A percentile compares a stretch with the other conserved stretches of the same genome.
These are phyloP conservation scores for Globisporangium perplexum DNA, from an alignment of 352 stramenopile genomes.

Conservation along the genomic window DNA sequence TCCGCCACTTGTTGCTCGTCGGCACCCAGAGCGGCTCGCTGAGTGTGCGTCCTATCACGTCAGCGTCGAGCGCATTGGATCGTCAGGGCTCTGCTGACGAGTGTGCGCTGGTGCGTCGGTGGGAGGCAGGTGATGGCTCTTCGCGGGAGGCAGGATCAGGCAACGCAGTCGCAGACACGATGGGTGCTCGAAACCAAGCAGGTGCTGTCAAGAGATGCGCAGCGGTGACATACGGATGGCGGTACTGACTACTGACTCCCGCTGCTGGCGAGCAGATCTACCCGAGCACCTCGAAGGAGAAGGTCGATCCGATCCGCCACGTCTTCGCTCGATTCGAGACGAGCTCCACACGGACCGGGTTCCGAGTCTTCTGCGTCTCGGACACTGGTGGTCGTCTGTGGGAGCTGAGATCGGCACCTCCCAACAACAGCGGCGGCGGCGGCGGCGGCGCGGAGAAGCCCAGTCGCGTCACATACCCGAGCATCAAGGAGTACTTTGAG, in stretches of 20 bases:
- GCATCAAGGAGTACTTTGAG: constrained; percentile 35
- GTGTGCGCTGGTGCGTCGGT: background rate
- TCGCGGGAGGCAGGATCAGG: background rate
- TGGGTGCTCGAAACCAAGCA: constrained; percentile 9
- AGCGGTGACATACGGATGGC: background rate
- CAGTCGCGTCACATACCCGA: constrained; percentile 26
- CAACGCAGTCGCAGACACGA: background rate
- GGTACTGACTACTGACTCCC: background rate
- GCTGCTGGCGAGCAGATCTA: constrained; percentile 22
- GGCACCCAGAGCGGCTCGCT: constrained; percentile 32
- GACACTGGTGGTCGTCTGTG: constrained; percentile 25
- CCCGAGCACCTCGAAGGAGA: constrained; percentile 19
- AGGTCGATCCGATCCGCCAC: constrained; percentile 23
- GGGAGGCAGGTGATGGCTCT: background rate
- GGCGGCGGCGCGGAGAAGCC: background rate
- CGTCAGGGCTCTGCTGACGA: too few species aligned
- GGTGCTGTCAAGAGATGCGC: background rate
- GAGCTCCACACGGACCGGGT: constrained; percentile 4
- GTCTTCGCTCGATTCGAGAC: constrained; percentile 17
- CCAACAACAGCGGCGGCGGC: background rate
- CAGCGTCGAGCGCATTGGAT: too few species aligned
- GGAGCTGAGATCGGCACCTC: constrained; percentile 7
- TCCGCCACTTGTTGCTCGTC: constrained; percentile 21
- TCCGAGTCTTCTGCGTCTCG: constrained; percentile 27
- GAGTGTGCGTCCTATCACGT: constrained; percentile 15